Evolutionary conservation across 768 basidiomycete species (phyloP).

Genomic region (Arthromyces matolae): DNA sequence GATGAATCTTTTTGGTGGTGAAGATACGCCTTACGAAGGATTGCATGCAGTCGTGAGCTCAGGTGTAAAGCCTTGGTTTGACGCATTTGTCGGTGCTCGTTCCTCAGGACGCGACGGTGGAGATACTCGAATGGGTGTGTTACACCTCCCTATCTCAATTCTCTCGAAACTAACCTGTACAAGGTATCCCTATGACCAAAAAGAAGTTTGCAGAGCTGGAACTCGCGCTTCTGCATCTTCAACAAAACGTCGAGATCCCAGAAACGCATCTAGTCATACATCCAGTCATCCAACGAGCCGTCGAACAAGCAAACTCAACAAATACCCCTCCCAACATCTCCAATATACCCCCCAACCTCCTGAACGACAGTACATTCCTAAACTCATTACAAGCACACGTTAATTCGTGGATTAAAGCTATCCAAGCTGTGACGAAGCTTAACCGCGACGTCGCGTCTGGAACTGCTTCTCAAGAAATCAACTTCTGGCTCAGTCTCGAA

Average conservation of each 20-base stretch:
- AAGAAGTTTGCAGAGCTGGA: constrained; percentile 99
- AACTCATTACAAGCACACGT: constrained; percentile 92
- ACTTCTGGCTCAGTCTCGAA: constrained; percentile 97
- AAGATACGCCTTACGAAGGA: constrained; percentile 91
- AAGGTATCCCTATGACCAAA: constrained; percentile 95
- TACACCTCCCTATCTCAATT: background rate
- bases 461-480: constrained; percentile 97
- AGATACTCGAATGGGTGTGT: constrained; percentile 74
- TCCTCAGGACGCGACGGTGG: constrained; percentile 63
- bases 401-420: constrained; percentile 97
- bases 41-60: constrained; percentile 92
- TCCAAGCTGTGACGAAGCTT: constrained; percentile 96
- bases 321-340: constrained; percentile 70
- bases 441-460: constrained; percentile 89
- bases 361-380: constrained; percentile 88
- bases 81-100: constrained; percentile 90
- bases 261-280: constrained; percentile 93
- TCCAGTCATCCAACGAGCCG: constrained; percentile 82
- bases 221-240: constrained; percentile 87
- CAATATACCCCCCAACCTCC: constrained; percentile 64
- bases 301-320: constrained; percentile 62
- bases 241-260: constrained; percentile 99
- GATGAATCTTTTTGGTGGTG: constrained; percentile 85
- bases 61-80: constrained; percentile 97
- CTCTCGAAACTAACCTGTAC: constrained; percentile 8